Base-by-base conservation (phyloP, 441 rosid species). In the Sinapis alba region DNA sequence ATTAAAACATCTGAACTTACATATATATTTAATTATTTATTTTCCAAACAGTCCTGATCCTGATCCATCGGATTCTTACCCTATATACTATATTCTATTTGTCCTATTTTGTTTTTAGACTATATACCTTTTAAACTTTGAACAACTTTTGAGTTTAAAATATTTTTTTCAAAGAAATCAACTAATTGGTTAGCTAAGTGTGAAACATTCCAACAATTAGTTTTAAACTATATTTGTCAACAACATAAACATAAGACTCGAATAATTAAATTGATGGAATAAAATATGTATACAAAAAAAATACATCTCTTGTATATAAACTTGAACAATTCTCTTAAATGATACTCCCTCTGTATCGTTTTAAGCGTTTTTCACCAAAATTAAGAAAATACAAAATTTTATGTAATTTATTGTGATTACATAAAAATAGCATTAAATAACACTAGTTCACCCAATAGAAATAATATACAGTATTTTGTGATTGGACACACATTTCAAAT, bases 41-140 rank as follows among this genome's bases (percentile, higher is more conserved):
- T 28, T 20, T 50, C 16, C 51, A 61, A n/a, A 10, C 32, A 28
- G 13, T 69, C 61, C 28, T 41, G 27, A 28, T 69, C 61, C 28
- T 41, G 27, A 28, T 38, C 74, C 64, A 41, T 26, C 13, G 57
- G 13, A 70, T 60, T 60, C 45, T 7, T 28, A 70, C 30, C 28
- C 1, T 68, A 13, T 30, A 28, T 19, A 27, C 12, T 5, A 1
- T 1, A n/a, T n/a, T n/a, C n/a, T n/a, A n/a, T n/a, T n/a, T 56
- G 11, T 23, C 15, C 28, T 18, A 5, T 10, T 54, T 21, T 34
- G 21, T 20, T 43, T 43, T 43, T 43, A n/a, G 50, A 41, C 3
- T 67, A 18, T 27, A 26, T 16, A 50, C 23, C 65, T 60, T 6
- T 3, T 1, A 27, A 50, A 27, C 26, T 18, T 53, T 53, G 28